Conservation (phyloP, 2,329 filamentous ascomycete species). For the Microthyrium microscopicum region DNA sequence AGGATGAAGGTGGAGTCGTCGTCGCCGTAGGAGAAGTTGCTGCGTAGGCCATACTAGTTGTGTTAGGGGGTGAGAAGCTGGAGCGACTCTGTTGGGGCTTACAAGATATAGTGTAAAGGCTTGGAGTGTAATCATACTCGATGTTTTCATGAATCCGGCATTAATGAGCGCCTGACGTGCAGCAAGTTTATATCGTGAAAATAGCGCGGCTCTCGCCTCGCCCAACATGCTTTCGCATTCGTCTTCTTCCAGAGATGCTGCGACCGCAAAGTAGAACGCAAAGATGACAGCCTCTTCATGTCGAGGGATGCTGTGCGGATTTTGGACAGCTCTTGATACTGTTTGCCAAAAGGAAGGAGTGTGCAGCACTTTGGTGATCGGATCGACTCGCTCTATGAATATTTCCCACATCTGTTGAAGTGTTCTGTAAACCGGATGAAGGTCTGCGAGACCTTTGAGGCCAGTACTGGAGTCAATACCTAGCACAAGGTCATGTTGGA, state of each 20-base stretch:
- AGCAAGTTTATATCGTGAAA: slow-evolving; percentile 12
- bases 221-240: slow-evolving; percentile 13
- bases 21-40: neutral
- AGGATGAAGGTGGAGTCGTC: slow-evolving; percentile 7
- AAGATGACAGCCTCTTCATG: slow-evolving; percentile 18
- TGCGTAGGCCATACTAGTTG: too few species aligned
- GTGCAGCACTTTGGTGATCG: slow-evolving; percentile 12
- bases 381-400: slow-evolving; percentile 15
- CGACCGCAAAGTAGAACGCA: slow-evolving; percentile 18
- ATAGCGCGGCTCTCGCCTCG: slow-evolving; percentile 11
- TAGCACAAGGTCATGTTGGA: neutral
- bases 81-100: too few species aligned
- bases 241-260: slow-evolving; percentile 16
- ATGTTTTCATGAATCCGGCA: slow-evolving; percentile 15
- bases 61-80: too few species aligned
- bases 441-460: neutral
- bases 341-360: slow-evolving; percentile 12
- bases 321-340: slow-evolving; percentile 13
- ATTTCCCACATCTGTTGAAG: slow-evolving; percentile 12
- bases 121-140: slow-evolving; percentile 14
- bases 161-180: slow-evolving; percentile 13
- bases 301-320: slow-evolving; percentile 10
- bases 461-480: neutral
- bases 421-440: slow-evolving; percentile 1
- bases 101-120: slow-evolving; percentile 17